Evolutionary conservation across 2,329 filamentous ascomycete genomes (phyloP).

Genomic region (Colletotrichum sp.): DNA sequence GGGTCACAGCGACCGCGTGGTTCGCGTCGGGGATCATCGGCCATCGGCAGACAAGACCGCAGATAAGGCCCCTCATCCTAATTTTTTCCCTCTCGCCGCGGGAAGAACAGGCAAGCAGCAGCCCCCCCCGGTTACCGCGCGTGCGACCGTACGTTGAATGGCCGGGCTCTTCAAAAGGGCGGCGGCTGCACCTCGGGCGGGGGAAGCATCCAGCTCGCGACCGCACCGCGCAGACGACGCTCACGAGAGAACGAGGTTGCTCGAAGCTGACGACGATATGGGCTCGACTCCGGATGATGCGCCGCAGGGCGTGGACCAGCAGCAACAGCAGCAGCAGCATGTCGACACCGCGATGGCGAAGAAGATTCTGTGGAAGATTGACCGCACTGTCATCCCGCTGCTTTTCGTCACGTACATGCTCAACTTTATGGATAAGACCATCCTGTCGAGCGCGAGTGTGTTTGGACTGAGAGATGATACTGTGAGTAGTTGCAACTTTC

Average conservation of each 20-base stretch:
- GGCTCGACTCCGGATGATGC: neutral
- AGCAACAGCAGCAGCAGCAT: neutral
- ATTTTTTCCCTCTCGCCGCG: neutral
- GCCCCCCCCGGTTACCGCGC: neutral
- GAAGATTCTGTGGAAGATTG: constrained; percentile 59
- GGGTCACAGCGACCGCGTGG: neutral
- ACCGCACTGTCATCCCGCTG: constrained; percentile 58
- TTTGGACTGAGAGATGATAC: constrained; percentile 59
- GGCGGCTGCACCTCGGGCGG: neutral
- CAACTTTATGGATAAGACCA: constrained; percentile 67
- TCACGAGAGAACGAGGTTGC: neutral
- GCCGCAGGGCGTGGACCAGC: neutral
- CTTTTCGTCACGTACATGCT: constrained; percentile 63
- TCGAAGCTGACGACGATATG: constrained; percentile 6
- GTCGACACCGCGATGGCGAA: constrained; percentile 28
- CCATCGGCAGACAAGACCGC: constrained; percentile 12
- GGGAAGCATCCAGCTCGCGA: neutral
- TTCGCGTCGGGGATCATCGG: too few species aligned
- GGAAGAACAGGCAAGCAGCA: neutral
- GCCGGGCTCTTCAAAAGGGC: constrained; percentile 6
- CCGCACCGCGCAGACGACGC: neutral
- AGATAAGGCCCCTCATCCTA: neutral
- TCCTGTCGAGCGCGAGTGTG: constrained; percentile 59
- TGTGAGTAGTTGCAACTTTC: constrained; percentile 21
- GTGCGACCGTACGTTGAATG: neutral